These are phyloP conservation scores for Glycine tomentella DNA, from an alignment of 306 rosid genomes.

Conservation along the genomic window DNA sequence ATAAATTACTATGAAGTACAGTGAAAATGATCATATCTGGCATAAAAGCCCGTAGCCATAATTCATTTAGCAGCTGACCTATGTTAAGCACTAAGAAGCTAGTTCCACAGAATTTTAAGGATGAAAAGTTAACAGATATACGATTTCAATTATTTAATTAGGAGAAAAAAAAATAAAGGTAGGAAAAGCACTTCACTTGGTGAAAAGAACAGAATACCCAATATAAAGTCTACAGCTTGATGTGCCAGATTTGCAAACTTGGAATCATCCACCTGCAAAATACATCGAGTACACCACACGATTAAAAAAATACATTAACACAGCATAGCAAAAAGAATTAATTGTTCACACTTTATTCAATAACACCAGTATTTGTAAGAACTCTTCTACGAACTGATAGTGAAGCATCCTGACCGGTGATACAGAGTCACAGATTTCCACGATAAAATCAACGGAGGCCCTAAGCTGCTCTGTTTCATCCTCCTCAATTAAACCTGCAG, in stretches of 20 bases:
- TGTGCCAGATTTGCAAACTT: constrained; percentile 79
- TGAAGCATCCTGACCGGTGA: constrained; percentile 62
- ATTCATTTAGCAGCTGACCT: too few relatives aligned
- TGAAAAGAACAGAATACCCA: constrained; percentile 57
- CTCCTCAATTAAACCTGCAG: constrained; percentile 61
- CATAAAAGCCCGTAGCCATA: too few relatives aligned
- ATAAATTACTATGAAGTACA: too few relatives aligned
- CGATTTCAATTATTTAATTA: not conserved
- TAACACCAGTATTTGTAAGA: not conserved
- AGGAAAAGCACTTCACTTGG: not conserved
- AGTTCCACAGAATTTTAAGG: too few relatives aligned
- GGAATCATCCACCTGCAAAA: constrained; percentile 67
- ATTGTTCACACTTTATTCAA: not conserved
- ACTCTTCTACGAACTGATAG: constrained; percentile 4
- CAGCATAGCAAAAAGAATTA: not conserved
- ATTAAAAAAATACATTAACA: constrained; percentile 26
- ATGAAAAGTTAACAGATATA: too few relatives aligned
- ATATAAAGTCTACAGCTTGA: constrained; percentile 89
- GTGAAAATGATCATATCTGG: too few relatives aligned
- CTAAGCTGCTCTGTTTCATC: constrained; percentile 82
- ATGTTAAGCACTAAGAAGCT: too few relatives aligned
- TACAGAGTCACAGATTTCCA: constrained; percentile 76
- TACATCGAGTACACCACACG: not conserved
- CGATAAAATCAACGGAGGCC: constrained; percentile 85
- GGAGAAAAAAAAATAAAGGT: not conserved